A percentile compares a stretch with the other conserved stretches of the same genome.
Evolutionary conservation across 2,329 filamentous ascomycete species (phyloP).

Genomic region (Pseudophaeomoniella oleicola): DNA sequence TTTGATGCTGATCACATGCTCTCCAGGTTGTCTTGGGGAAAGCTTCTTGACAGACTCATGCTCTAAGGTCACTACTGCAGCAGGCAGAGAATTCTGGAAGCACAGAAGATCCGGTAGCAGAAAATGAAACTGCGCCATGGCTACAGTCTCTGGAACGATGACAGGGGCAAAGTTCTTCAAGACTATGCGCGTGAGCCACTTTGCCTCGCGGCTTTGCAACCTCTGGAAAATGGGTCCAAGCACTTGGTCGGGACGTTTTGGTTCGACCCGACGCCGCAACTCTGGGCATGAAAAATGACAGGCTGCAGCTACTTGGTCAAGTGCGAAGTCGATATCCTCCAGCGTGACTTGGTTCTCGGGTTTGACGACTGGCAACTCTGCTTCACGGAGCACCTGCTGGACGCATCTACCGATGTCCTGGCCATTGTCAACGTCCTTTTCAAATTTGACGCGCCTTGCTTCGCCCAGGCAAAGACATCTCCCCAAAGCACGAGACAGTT

Average conservation of each 20-base stretch:
- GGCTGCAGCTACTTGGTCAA: slow-evolving; percentile 53
- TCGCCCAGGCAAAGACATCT: slow-evolving; percentile 51
- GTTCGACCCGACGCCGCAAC: slow-evolving; percentile 25
- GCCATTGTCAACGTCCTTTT: slow-evolving; percentile 25
- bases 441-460: slow-evolving; percentile 46
- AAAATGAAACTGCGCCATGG: slow-evolving; percentile 51
- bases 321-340: slow-evolving; percentile 54
- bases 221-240: slow-evolving; percentile 42
- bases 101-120: slow-evolving; percentile 41
- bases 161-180: slow-evolving; percentile 63
- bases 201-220: slow-evolving; percentile 54
- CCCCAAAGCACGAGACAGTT: slow-evolving; percentile 52
- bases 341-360: slow-evolving; percentile 39
- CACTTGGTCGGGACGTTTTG: slow-evolving; percentile 16
- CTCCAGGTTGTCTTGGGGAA: slow-evolving; percentile 4
- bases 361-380: slow-evolving; percentile 30
- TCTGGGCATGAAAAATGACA: slow-evolving; percentile 57
- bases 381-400: slow-evolving; percentile 46
- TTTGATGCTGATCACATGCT: slow-evolving; percentile 2
- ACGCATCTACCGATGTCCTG: slow-evolving; percentile 60
- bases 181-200: slow-evolving; percentile 74
- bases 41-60: slow-evolving; percentile 3
- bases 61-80: slow-evolving; percentile 6
- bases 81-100: slow-evolving; percentile 9
- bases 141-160: slow-evolving; percentile 38